Conservation (phyloP, 108 stramenopile species). For the Pseudonitzschia delicatissima region DNA sequence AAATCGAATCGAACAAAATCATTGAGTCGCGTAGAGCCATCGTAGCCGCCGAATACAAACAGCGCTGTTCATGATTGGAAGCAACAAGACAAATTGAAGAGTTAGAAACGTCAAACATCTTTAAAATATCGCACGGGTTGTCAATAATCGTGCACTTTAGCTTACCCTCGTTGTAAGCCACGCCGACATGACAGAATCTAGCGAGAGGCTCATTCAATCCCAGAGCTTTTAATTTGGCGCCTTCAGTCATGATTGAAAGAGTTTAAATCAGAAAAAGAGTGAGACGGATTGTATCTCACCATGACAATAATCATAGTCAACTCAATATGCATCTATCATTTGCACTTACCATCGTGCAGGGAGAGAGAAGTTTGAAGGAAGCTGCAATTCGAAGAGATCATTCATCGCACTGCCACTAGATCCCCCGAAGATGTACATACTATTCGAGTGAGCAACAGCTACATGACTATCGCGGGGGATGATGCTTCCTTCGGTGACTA, state of each 20-base stretch:
- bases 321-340: neutral
- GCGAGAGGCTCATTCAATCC: conserved; percentile 40
- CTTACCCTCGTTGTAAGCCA: conserved; percentile 43
- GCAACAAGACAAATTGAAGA: neutral
- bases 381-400: conserved; percentile 89
- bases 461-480: conserved; percentile 93
- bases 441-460: conserved; percentile 72
- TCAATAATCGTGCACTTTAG: neutral
- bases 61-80: conserved; percentile 37
- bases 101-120: neutral
- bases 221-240: conserved; percentile 27
- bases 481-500: conserved; percentile 66
- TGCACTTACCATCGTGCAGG: conserved; percentile 40
- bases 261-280: neutral
- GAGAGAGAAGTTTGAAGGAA: conserved; percentile 39
- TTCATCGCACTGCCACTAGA: conserved; percentile 94
- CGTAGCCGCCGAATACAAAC: conserved; percentile 95
- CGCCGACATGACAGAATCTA: conserved; percentile 94
- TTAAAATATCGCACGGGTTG: neutral
- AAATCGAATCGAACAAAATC: conserved; percentile 88
- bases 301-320: neutral
- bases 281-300: neutral
- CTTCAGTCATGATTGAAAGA: neutral
- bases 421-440: conserved; percentile 88
- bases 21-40: conserved; percentile 89